Evolutionary conservation across 2,329 filamentous ascomycete genomes (phyloP).

Genomic region (Hymenoscyphus scutula): DNA sequence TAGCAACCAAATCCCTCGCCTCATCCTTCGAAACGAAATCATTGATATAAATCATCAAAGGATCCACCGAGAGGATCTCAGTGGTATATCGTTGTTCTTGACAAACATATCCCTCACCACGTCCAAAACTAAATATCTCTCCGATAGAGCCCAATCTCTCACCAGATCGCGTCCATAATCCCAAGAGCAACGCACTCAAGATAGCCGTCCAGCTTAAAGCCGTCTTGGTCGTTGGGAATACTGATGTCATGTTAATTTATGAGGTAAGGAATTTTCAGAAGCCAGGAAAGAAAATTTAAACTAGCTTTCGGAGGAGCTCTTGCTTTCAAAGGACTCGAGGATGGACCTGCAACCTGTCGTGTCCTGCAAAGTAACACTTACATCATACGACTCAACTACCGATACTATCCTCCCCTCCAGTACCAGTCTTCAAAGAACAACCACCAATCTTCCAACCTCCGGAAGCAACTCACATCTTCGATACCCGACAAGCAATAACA

Average conservation of each 20-base stretch:
- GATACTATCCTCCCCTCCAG: too few relatives aligned
- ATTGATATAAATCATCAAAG: slow-evolving; percentile 30
- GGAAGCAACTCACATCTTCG: too few relatives aligned
- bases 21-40: slow-evolving; percentile 21
- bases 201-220: neutral
- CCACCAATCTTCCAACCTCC: too few relatives aligned
- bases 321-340: too few relatives aligned
- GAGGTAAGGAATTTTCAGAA: too few relatives aligned
- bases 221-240: neutral
- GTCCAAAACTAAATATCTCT: neutral
- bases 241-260: neutral
- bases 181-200: neutral
- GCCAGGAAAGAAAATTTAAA: too few relatives aligned
- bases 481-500: too few relatives aligned
- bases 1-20: slow-evolving; percentile 14
- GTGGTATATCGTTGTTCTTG: slow-evolving; percentile 22
- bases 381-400: too few relatives aligned
- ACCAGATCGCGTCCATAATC: neutral
- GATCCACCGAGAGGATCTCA: slow-evolving; percentile 27
- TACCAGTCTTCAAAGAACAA: too few relatives aligned
- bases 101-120: slow-evolving; percentile 14
- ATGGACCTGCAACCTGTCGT: too few relatives aligned
- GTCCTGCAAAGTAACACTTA: too few relatives aligned
- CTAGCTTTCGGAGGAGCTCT: too few relatives aligned
- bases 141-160: neutral